Base-by-base conservation (phyloP, 163 green algal genomes). In the Chlamydomonas reinhardtii region DNA sequence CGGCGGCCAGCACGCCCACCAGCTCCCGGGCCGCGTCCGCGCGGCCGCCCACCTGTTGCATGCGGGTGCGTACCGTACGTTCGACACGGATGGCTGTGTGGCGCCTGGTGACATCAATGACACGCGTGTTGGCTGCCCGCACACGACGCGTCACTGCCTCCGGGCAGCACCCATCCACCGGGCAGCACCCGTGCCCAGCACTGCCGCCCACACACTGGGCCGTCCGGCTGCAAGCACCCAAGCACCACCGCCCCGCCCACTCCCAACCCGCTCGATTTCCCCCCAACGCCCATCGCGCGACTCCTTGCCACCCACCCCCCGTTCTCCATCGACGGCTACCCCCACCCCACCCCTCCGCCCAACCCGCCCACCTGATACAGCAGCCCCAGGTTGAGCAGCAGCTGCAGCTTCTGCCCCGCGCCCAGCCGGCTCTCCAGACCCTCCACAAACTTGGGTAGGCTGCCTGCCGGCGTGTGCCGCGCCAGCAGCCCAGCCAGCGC, bases 321-420 rank as follows among this genome's bases (percentile, higher is more conserved):
- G 43, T 54, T 16, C 6, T 54, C 6, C n/a, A n/a, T n/a, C n/a
- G n/a, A n/a, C n/a, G n/a, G n/a, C n/a, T n/a, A n/a, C n/a, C n/a
- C n/a, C n/a, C 6, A 54, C 43, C 43, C 43, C 43, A 54, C 80
- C 73, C 70, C 48, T 48, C 29, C 65, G 65, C 34, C 68, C 84
- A n/a, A n/a, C n/a, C n/a, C 84, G 66, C 89, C 87, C 74, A 94
- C 71, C 64, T 98, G 84, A 76, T 96, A 93, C 65, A 95, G 87
- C 69, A 96, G 88, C 9, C 87, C 93, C 29, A 95, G 90, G 89
- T 97, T 98, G 61, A 92, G 81, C 66, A 95, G 87, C 83, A 99
- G 69, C 35, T 91, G 79, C 74, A 92, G 88, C 80, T 96, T 92
- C 90, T 98, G 95, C 8, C 37, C 66, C 0, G 85, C 43, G 0